These are phyloP conservation scores for Lachnellula hyalina DNA, from an alignment of 2,329 filamentous ascomycete genomes.

Conservation along the genomic window DNA sequence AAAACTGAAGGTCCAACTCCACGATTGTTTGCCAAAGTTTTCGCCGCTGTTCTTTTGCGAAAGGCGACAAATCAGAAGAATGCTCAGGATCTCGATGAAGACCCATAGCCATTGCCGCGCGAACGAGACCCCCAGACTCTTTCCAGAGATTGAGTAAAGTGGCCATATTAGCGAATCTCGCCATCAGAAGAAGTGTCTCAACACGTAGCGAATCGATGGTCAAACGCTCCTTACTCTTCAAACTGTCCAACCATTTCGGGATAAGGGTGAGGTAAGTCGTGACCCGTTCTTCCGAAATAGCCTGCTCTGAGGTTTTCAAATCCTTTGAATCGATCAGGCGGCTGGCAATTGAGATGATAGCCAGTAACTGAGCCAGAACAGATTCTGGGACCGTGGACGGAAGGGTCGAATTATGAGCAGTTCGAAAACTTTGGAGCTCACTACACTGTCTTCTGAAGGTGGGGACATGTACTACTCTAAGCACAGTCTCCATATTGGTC, in stretches of 20 bases:
- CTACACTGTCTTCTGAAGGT: slow-evolving; percentile 12
- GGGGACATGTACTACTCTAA: slow-evolving; percentile 17
- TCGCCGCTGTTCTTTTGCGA: slow-evolving; percentile 47
- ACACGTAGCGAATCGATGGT: slow-evolving; percentile 13
- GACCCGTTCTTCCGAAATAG: slow-evolving; percentile 13
- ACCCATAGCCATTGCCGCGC: slow-evolving; percentile 52
- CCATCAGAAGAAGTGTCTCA: slow-evolving; percentile 14
- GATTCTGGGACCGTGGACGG: slow-evolving; percentile 8
- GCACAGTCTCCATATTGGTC: slow-evolving; percentile 15
- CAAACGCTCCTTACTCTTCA: slow-evolving; percentile 13
- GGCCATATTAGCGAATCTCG: neutral
- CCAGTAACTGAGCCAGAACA: slow-evolving; percentile 15
- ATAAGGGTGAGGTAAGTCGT: slow-evolving; percentile 6
- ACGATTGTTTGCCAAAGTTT: slow-evolving; percentile 51
- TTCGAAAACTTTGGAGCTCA: slow-evolving; percentile 4
- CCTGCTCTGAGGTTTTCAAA: neutral
- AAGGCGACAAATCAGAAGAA: slow-evolving; percentile 41
- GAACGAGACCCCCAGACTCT: slow-evolving; percentile 38
- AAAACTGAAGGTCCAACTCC: slow-evolving; percentile 47
- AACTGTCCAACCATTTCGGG: slow-evolving; percentile 13
- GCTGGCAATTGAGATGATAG: slow-evolving; percentile 11
- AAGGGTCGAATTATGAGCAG: slow-evolving; percentile 1
- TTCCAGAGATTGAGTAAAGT: slow-evolving; percentile 5
- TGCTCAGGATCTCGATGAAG: slow-evolving; percentile 51
- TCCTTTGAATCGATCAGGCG: slow-evolving; percentile 12